Evolutionary conservation across 23 red algal genomes (phyloP).

Genomic region (Pyropia haitanensis): DNA sequence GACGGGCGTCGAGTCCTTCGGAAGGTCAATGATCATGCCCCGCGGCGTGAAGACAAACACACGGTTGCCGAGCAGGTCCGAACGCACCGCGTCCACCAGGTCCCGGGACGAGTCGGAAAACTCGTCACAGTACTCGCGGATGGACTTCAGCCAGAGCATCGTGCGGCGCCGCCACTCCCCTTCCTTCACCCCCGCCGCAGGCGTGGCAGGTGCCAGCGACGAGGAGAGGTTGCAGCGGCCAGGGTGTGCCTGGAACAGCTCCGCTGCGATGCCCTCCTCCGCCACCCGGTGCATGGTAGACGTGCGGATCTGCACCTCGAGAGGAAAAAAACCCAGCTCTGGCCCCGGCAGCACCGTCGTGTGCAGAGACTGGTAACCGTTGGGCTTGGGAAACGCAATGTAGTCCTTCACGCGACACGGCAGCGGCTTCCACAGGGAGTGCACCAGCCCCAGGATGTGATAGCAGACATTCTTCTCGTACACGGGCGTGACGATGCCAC

Average conservation of each 20-base stretch:
- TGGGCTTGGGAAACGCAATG: conserved; percentile 98
- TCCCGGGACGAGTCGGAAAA: conserved; percentile 80
- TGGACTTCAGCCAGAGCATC: conserved; percentile 68
- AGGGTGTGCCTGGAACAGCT: conserved; percentile 33
- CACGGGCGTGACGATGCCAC: neutral
- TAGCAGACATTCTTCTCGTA: conserved; percentile 83
- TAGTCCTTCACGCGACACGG: conserved; percentile 96
- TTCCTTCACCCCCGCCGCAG: conserved; percentile 2
- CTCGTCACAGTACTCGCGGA: conserved; percentile 84
- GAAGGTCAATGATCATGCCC: conserved; percentile 76
- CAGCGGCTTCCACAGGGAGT: conserved; percentile 83
- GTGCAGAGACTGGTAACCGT: conserved; percentile 95
- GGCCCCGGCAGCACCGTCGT: conserved; percentile 71
- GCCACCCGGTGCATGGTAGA: conserved; percentile 75
- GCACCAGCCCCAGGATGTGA: conserved; percentile 81
- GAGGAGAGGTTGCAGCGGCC: neutral
- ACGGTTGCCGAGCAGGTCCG: conserved; percentile 86
- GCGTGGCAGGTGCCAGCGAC: conserved; percentile 1
- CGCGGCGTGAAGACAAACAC: conserved; percentile 91
- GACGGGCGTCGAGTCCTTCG: conserved; percentile 78
- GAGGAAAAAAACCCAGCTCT: conserved; percentile 40
- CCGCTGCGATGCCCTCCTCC: conserved; percentile 86
- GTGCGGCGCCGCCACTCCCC: conserved; percentile 61
- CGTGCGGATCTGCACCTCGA: conserved; percentile 98
- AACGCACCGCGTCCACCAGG: conserved; percentile 76